Evolutionary conservation across 805 yeast species (phyloP), one percentile per base, ranked within the genome.

Genomic region (Candida verbasci): DNA sequence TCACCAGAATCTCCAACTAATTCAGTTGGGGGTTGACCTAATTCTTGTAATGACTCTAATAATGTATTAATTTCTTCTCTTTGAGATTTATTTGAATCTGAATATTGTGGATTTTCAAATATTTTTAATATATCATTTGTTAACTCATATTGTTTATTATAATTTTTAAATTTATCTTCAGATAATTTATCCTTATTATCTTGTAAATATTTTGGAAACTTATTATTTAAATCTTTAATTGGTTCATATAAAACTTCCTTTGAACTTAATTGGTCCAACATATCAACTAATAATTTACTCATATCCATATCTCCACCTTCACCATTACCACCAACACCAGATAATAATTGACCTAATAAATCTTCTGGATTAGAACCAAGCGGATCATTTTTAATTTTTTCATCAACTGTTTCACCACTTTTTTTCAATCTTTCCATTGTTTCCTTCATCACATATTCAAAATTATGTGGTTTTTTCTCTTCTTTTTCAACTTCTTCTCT

Each of bases 241-340:
- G 97, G 96, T 47, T 83, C 95, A 53, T 86, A 89, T 25, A 91
- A 68, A 15, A 89, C 84, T 39, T 82, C 89, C 52, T 88, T 91
- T 4, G 93, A 78, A 6, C 93, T 76, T 55, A 91, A 71, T 53
- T 88, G 91, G 43, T 78, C 81, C 49, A 91, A 68, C 78, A 91
- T 79, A 24, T 84, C 86, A 14, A 70, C 72, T 42, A 86, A 61
- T 32, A 86, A 60, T 41, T 76, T 75, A 17, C 81, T 66, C 59
- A 81, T 72, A 51, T 82, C 88, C 44, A 82, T 60, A 41, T 71
- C 75, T 11, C 59, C 68, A 2, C 54, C 58, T 27, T 45, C 37
- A 10, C 53, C 65, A n/a, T n/a, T n/a, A 2, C 53, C 56, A 9
- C 74, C 67, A 17, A 72, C 57, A 6, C 73, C 72, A 11, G 72